Evolutionary conservation across 2,329 filamentous ascomycete species (phyloP), one percentile per base, ranked within the genome.

Genomic region (Cercospora zeae-maydis): DNA sequence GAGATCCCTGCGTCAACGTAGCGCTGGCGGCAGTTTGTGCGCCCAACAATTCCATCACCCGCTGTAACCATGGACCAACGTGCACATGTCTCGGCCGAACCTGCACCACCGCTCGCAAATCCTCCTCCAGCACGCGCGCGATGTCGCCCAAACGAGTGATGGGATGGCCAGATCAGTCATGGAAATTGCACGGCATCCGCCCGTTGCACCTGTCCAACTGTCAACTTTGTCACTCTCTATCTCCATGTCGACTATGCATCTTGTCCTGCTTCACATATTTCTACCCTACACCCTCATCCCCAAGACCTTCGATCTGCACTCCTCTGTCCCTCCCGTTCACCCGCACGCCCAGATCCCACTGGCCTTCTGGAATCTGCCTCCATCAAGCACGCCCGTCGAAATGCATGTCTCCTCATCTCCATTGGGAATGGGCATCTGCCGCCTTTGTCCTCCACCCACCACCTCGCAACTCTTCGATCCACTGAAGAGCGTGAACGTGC

Each of bases 301-400:
- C n/a, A 16, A 39, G 37, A 39, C n/a, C 14, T 9, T 39, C 37
- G n/a, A 19, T 19, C 14, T 39, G 5, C 2, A n/a, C 11, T 13
- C 19, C 19, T 3, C 27, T 30, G 19, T 36, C 8, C 19, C 16
- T 36, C 16, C 16, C n/a, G 16, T 24, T 64, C 61, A 65, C 14
- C 64, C 63, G 64, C 71, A 73, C n/a, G 63, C 63, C 68, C 70
- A 71, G 3, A 72, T 37, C 16, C 67, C 67, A 52, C 68, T 70
- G n/a, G 66, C 71, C 16, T 65, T 56, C 49, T 60, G 37, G 19
- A 59, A 69, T 21, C 56, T 66, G 21, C 71, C 71, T 19, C 69
- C 70, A 58, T 72, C 70, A 37, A 67, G 37, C 34, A 72, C 70
- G 19, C 68, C 71, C 2, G 66, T 69, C 30, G 59, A 52, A 34